Conservation (phyloP, 2,329 filamentous ascomycete genomes). For the Pseudogymnoascus sp. region DNA sequence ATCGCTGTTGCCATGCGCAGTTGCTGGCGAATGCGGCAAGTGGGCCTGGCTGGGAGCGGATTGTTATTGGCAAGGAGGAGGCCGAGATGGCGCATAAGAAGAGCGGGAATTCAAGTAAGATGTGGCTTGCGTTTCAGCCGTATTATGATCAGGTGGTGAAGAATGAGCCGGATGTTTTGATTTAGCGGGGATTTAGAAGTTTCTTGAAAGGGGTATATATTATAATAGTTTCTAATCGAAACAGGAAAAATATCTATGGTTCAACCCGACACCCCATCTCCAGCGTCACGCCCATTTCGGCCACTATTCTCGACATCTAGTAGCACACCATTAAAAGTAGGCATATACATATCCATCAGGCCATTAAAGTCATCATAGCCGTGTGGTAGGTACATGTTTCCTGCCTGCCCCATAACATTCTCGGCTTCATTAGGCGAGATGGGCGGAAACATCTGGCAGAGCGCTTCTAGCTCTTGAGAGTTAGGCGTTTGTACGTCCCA, state of each 20-base stretch:
- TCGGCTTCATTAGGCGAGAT: not conserved
- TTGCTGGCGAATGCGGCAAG: slow-evolving; percentile 43
- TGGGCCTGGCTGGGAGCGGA: slow-evolving; percentile 51
- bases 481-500: not conserved
- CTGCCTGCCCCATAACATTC: not conserved
- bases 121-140: slow-evolving; percentile 9
- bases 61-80: slow-evolving; percentile 59
- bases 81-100: slow-evolving; percentile 31
- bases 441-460: not conserved
- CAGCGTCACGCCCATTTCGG: not conserved
- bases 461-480: not conserved
- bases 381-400: not conserved
- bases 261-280: not conserved
- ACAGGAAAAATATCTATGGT: too few species aligned
- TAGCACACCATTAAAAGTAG: not conserved
- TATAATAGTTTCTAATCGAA: not conserved
- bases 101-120: slow-evolving; percentile 8
- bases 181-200: not conserved
- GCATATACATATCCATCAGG: not conserved
- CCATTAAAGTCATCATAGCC: not conserved
- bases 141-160: slow-evolving; percentile 9
- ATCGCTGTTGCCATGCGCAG: slow-evolving; percentile 39
- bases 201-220: not conserved
- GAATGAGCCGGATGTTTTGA: slow-evolving; percentile 5
- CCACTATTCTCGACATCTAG: not conserved